phyloP scores from a whole-genome alignment of 2,329 filamentous ascomycete species.

The Achaetomium macrosporum region DNA sequence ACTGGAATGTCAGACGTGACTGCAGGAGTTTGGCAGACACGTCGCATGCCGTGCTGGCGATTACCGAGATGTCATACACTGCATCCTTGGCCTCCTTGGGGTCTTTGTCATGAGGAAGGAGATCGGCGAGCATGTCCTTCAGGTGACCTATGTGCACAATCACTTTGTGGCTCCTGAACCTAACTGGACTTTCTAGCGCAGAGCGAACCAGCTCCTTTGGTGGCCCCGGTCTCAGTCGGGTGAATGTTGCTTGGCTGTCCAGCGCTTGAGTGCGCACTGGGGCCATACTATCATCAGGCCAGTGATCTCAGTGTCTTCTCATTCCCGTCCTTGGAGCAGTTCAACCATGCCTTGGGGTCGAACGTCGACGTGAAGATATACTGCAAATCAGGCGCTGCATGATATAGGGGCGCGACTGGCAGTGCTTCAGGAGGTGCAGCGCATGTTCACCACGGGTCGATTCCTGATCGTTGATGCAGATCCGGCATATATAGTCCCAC shows the following conservation, averaged over 20 bases:
- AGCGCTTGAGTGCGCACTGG: no score
- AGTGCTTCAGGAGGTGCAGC: slow-evolving; percentile 30
- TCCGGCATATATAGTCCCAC: slow-evolving; percentile 34
- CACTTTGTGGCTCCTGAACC: slow-evolving; percentile 24
- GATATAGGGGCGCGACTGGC: slow-evolving; percentile 30
- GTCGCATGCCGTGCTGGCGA: slow-evolving; percentile 39
- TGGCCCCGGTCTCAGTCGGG: no score
- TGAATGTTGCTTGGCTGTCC: no score
- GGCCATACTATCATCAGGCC: no score
- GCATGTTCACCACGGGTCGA: slow-evolving; percentile 30
- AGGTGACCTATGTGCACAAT: slow-evolving; percentile 23
- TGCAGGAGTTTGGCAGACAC: slow-evolving; percentile 44
- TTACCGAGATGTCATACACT: slow-evolving; percentile 37
- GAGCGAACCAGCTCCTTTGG: no score
- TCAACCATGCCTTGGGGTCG: slow-evolving; percentile 30
- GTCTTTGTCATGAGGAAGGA: slow-evolving; percentile 36
- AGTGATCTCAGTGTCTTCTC: no score
- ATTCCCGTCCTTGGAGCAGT: slow-evolving; percentile 25
- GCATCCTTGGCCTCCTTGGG: slow-evolving; percentile 32
- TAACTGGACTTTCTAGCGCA: no score
- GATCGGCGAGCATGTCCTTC: slow-evolving; percentile 36
- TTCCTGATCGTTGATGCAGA: slow-evolving; percentile 25
- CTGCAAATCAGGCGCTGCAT: slow-evolving; percentile 34
- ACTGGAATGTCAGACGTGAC: slow-evolving; percentile 28
- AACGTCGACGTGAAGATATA: slow-evolving; percentile 34